Conservation (phyloP, 441 rosid species). For the Adansonia rubrostipa region DNA sequence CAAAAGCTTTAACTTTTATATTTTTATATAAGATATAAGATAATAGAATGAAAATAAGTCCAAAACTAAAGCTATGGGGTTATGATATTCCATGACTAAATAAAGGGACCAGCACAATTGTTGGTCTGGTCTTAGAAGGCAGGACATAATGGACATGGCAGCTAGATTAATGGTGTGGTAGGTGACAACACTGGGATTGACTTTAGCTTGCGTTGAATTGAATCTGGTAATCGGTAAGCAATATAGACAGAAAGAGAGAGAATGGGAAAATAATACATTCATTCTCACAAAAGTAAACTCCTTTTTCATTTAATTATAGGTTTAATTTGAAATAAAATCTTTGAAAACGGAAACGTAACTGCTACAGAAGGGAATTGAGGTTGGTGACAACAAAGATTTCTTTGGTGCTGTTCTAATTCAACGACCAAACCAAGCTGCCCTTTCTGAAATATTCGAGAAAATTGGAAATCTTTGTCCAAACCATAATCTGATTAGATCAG, state of each 20-base stretch:
- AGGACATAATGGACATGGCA: neutral
- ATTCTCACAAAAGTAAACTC: too few species aligned
- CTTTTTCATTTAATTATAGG: neutral
- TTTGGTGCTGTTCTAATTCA: neutral
- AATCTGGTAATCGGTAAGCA: neutral
- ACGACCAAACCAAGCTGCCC: neutral
- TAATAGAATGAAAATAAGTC: neutral
- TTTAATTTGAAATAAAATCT: neutral
- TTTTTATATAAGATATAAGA: too few species aligned
- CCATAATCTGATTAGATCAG: too few species aligned
- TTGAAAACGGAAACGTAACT: neutral
- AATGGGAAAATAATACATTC: neutral
- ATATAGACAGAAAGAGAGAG: neutral
- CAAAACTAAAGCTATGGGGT: neutral
- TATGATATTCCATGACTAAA: neutral
- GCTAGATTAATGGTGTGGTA: neutral
- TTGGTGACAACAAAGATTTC: neutral
- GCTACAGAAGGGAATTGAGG: neutral
- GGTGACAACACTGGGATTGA: neutral
- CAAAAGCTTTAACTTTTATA: too few species aligned
- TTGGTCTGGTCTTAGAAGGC: constrained; percentile 2
- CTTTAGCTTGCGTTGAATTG: constrained; percentile 5
- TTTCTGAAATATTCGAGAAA: too few species aligned
- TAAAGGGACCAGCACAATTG: neutral
- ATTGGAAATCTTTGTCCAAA: too few species aligned